A percentile compares a stretch with the other conserved stretches of the same genome.
These are phyloP conservation scores for Pichia sp. DNA, from an alignment of 1,139 yeast genomes.

Conservation along the genomic window DNA sequence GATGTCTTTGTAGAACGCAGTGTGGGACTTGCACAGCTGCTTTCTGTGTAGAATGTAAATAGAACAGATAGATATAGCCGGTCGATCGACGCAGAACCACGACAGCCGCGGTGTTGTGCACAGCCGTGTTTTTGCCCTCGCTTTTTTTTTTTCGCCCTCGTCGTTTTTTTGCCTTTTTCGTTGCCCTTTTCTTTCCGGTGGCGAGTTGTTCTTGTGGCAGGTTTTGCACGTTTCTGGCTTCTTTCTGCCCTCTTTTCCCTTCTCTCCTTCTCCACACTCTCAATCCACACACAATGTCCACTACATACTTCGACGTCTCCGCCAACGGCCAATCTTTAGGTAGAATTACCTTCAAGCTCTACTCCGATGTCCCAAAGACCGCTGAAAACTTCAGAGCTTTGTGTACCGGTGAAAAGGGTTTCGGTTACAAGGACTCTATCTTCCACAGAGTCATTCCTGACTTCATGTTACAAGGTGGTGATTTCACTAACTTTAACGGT, in stretches of 20 bases:
- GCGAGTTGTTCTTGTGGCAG: no score
- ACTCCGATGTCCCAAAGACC: constrained; percentile 96
- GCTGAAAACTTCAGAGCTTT: constrained; percentile 97
- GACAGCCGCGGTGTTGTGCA: no score
- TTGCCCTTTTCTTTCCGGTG: no score
- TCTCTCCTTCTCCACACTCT: not conserved
- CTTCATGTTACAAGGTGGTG: constrained; percentile 99
- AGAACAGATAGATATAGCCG: no score
- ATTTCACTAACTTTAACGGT: constrained; percentile 89
- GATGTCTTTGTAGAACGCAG: constrained; percentile 7
- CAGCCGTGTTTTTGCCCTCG: no score
- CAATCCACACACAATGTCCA: constrained; percentile 22
- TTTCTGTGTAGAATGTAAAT: not conserved
- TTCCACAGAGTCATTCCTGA: constrained; percentile 99
- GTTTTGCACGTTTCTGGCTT: constrained; percentile 17
- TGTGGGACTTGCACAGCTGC: constrained; percentile 4
- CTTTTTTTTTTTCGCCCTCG: no score
- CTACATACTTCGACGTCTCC: constrained; percentile 34
- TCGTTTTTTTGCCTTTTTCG: no score
- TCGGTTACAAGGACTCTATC: constrained; percentile 82
- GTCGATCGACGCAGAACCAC: no score
- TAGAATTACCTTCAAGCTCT: constrained; percentile 75
- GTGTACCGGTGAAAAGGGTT: constrained; percentile 96
- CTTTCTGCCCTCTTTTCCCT: constrained; percentile 23
- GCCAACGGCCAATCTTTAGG: constrained; percentile 48